Conservation (phyloP, 2,329 filamentous ascomycete genomes). For the Metarhizium sp. region DNA sequence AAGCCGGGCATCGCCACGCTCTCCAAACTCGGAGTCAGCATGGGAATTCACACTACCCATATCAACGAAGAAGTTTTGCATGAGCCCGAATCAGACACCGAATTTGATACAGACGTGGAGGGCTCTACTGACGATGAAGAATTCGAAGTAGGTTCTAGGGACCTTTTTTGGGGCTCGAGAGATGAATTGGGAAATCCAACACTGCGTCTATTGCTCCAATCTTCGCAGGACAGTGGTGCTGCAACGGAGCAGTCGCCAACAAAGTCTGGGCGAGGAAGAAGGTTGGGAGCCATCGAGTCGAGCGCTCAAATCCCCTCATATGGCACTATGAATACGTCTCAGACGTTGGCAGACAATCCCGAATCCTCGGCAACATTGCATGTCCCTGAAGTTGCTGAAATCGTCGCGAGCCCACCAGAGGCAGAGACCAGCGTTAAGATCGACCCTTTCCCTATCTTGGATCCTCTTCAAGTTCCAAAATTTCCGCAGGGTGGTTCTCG, state of each 20-base stretch:
- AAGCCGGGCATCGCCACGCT: constrained; percentile 45
- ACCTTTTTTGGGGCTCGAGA: constrained; percentile 22
- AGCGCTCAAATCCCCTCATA: constrained; percentile 16
- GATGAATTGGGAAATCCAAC: constrained; percentile 9
- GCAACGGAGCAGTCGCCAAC: constrained; percentile 9
- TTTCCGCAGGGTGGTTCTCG: constrained; percentile 4
- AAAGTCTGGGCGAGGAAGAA: constrained; percentile 9
- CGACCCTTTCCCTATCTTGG: constrained; percentile 15
- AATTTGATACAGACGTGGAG: constrained; percentile 23
- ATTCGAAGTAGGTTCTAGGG: constrained; percentile 10
- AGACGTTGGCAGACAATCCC: constrained; percentile 5
- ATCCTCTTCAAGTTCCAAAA: constrained; percentile 8
- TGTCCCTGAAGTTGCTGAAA: constrained; percentile 6
- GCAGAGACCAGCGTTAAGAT: background rate
- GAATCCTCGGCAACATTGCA: constrained; percentile 5
- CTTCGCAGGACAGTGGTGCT: background rate
- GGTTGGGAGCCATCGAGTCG: constrained; percentile 5
- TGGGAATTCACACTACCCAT: constrained; percentile 69
- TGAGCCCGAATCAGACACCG: constrained; percentile 21
- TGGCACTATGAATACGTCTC: constrained; percentile 22
- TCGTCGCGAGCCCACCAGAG: constrained; percentile 1
- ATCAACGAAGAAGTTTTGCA: constrained; percentile 53
- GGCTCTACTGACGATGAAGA: constrained; percentile 20
- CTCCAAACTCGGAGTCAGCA: constrained; percentile 51
- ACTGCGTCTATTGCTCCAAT: constrained; percentile 13